Evolutionary conservation across 345 rosid species (phyloP).

Genomic region (Triadica sebifera): DNA sequence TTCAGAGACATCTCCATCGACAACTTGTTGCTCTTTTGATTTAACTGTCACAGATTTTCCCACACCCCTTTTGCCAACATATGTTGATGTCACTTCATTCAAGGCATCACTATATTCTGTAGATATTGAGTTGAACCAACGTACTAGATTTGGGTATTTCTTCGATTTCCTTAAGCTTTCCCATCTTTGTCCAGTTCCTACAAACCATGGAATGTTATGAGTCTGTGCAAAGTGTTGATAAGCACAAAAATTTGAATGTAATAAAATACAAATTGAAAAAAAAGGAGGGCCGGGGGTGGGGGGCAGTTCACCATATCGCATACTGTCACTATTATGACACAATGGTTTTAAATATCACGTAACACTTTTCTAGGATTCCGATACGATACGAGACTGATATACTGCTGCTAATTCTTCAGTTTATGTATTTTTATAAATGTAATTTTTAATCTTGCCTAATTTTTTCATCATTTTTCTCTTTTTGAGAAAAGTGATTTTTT

Average conservation of each 20-base stretch:
- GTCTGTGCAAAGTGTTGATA: neutral
- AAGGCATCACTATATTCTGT: conserved; percentile 56
- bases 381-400: no score
- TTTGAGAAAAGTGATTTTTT: no score
- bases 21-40: conserved; percentile 45
- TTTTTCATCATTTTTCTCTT: no score
- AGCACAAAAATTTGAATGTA: neutral
- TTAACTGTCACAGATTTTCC: conserved; percentile 53
- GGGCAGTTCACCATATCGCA: no score
- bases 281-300: no score
- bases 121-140: conserved; percentile 85
- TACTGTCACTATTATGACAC: neutral
- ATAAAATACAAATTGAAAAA: neutral
- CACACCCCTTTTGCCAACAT: conserved; percentile 54
- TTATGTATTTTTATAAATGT: no score
- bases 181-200: conserved; percentile 87
- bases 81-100: conserved; percentile 45
- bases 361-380: no score
- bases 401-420: no score
- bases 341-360: no score
- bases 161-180: conserved; percentile 90
- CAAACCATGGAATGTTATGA: conserved; percentile 12
- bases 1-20: conserved; percentile 44
- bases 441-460: no score
- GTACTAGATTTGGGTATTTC: conserved; percentile 70